phyloP scores from a whole-genome alignment of 192 early-diverging fungal species.

The Kickxella alabastrina region DNA sequence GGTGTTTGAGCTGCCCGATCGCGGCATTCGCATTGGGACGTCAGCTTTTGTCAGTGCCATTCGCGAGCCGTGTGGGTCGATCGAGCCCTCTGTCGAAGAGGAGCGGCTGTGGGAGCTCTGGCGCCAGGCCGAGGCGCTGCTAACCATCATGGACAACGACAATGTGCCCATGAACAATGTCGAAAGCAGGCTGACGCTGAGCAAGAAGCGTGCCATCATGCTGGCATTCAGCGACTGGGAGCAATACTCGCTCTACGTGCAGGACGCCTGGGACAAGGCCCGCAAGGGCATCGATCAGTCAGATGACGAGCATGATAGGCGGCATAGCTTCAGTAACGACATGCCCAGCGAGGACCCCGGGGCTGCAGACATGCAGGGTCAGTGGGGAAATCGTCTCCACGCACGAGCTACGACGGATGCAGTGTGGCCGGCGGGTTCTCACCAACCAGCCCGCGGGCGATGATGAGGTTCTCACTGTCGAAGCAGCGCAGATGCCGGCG shows the following conservation, averaged over 20 bases:
- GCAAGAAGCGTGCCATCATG: conserved; percentile 54
- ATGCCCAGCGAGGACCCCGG: neutral
- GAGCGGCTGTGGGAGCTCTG: conserved; percentile 53
- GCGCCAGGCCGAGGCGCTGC: conserved; percentile 51
- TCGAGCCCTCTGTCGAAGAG: conserved; percentile 49
- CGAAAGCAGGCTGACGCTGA: conserved; percentile 40
- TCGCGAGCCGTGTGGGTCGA: conserved; percentile 44
- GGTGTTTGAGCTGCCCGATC: conserved; percentile 50
- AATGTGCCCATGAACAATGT: conserved; percentile 28
- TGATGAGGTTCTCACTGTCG: conserved; percentile 29
- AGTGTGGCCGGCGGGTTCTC: conserved; percentile 14
- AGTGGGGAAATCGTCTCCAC: conserved; percentile 7
- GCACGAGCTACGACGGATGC: conserved; percentile 19
- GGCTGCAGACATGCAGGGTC: neutral
- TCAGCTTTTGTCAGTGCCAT: conserved; percentile 36
- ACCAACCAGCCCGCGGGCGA: conserved; percentile 14
- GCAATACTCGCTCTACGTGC: conserved; percentile 52
- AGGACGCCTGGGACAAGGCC: conserved; percentile 51
- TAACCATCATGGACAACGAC: conserved; percentile 53
- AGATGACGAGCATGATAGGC: conserved; percentile 17
- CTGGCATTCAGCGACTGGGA: conserved; percentile 54
- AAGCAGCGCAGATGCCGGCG: conserved; percentile 44
- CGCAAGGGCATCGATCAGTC: conserved; percentile 40
- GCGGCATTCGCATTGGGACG: conserved; percentile 44
- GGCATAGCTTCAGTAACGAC: conserved; percentile 29